phyloP scores from a whole-genome alignment of 805 yeast species.

The Candida manassasensis region DNA sequence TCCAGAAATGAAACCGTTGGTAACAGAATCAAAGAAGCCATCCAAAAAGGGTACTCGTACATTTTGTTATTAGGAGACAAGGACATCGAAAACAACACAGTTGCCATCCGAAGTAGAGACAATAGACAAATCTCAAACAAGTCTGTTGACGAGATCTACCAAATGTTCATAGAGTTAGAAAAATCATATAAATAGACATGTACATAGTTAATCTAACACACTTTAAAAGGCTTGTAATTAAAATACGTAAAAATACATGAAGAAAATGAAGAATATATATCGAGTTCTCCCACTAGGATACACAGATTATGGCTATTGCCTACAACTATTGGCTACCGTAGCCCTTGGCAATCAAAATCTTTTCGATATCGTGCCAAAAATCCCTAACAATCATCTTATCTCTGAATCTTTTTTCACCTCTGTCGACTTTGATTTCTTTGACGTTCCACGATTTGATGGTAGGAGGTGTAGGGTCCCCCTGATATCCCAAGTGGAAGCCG shows the following conservation, averaged over 20 bases:
- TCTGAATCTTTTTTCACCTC: conserved; percentile 71
- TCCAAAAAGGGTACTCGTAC: conserved; percentile 67
- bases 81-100: conserved; percentile 56
- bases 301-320: no score
- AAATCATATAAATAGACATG: conserved; percentile 36
- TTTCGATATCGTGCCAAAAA: conserved; percentile 83
- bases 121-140: conserved; percentile 42
- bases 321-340: conserved; percentile 23
- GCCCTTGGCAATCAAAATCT: conserved; percentile 65
- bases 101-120: conserved; percentile 61
- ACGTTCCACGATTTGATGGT: conserved; percentile 87
- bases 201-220: background rate
- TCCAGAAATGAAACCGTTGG: conserved; percentile 74
- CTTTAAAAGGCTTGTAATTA: background rate
- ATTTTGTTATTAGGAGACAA: conserved; percentile 84
- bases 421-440: conserved; percentile 68
- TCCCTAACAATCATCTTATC: conserved; percentile 83
- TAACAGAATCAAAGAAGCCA: conserved; percentile 73
- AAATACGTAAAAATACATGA: background rate
- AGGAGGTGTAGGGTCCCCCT: conserved; percentile 75
- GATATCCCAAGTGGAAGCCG: conserved; percentile 75
- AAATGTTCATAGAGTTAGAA: conserved; percentile 53
- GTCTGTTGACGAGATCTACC: conserved; percentile 47
- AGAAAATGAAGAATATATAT: conserved; percentile 1
- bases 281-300: no score